Evolutionary conservation across 805 yeast genomes (phyloP).

Genomic region (Candida oleophila): DNA sequence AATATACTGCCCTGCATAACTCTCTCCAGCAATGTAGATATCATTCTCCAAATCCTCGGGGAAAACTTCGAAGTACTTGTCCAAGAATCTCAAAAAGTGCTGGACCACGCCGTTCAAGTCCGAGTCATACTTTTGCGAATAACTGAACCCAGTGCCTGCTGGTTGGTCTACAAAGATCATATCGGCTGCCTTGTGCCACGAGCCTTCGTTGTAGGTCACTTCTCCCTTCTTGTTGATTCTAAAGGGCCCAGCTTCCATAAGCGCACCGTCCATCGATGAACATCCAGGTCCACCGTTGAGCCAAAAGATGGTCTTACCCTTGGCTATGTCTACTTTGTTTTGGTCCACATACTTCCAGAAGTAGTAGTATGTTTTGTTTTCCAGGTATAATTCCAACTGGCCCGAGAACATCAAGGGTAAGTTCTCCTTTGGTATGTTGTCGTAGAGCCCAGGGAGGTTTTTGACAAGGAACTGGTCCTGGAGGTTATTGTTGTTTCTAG

Average conservation of each 20-base stretch:
- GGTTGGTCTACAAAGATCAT: conserved; percentile 92
- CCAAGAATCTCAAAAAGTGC: conserved; percentile 65
- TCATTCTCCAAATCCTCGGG: conserved; percentile 57
- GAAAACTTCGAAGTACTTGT: conserved; percentile 63
- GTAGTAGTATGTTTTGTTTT: conserved; percentile 59
- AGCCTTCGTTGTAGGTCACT: conserved; percentile 61
- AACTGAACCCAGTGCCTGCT: conserved; percentile 87
- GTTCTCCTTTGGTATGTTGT: conserved; percentile 28
- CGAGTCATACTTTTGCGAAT: conserved; percentile 50
- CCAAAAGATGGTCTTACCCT: conserved; percentile 70
- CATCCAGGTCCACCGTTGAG: conserved; percentile 99
- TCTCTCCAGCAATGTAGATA: conserved; percentile 86
- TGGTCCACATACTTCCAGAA: conserved; percentile 69
- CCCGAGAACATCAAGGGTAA: conserved; percentile 64
- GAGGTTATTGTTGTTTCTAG: not conserved
- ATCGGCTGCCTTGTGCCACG: conserved; percentile 83
- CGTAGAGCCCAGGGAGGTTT: conserved; percentile 36
- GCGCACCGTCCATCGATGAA: conserved; percentile 95
- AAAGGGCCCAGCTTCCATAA: conserved; percentile 90
- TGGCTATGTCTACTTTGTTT: conserved; percentile 26
- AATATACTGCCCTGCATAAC: conserved; percentile 95
- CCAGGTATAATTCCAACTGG: conserved; percentile 55
- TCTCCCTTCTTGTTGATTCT: conserved; percentile 48
- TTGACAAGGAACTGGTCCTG: conserved; percentile 25
- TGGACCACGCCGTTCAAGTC: conserved; percentile 58